A percentile compares a stretch with the other conserved stretches of the same genome.
These are phyloP conservation scores for Paecilomyces fulvus DNA, from an alignment of 2,329 filamentous ascomycete species.

Conservation along the genomic window DNA sequence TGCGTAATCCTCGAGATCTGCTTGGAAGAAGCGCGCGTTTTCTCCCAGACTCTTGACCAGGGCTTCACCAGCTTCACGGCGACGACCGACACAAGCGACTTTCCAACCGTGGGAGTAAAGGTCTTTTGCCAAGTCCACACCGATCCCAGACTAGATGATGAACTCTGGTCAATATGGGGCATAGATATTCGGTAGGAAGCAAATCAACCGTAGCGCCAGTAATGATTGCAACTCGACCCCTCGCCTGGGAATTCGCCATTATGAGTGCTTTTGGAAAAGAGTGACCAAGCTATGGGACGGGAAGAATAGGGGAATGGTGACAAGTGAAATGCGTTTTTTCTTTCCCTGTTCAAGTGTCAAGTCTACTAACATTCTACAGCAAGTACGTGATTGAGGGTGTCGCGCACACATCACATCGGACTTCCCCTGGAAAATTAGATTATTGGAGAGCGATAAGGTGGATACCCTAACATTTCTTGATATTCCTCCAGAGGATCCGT, in stretches of 20 bases:
- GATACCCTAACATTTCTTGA: background rate
- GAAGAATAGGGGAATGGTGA: no score
- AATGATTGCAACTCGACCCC: background rate
- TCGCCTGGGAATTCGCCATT: background rate
- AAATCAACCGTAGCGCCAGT: background rate
- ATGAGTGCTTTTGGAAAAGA: background rate
- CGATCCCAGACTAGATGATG: background rate
- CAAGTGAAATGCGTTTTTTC: background rate
- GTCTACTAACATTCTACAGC: background rate
- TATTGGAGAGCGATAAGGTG: background rate
- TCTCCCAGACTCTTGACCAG: slow-evolving; percentile 23
- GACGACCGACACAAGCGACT: slow-evolving; percentile 30
- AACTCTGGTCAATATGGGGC: background rate
- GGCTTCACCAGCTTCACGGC: slow-evolving; percentile 21
- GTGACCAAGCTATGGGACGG: background rate
- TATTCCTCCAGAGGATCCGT: background rate
- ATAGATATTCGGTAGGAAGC: background rate
- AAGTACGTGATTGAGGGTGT: no score
- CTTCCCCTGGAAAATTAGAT: background rate
- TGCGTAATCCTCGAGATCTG: slow-evolving; percentile 41
- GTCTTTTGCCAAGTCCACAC: slow-evolving; percentile 28
- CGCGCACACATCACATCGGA: background rate
- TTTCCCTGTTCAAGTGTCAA: background rate
- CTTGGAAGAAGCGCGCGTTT: slow-evolving; percentile 35
- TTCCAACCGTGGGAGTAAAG: slow-evolving; percentile 27